Evolutionary conservation across 768 basidiomycete genomes (phyloP), one percentile per base, ranked within the genome.

Genomic region (Leucogyrophana mollusca): DNA sequence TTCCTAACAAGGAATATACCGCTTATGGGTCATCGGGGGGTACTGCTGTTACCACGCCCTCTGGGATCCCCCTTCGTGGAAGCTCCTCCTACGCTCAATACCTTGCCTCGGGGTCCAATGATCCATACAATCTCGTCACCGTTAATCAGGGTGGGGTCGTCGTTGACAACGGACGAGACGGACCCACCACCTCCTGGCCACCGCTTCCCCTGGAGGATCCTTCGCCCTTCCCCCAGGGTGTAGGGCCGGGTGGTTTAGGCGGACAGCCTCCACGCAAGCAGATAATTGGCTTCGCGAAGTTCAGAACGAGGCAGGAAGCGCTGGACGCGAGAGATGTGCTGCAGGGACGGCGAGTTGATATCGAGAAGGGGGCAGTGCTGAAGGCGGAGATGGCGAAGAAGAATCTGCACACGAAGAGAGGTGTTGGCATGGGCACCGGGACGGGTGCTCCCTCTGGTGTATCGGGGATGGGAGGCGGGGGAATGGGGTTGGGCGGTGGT

Each of bases 371-470:
- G 11, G 84, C 90, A 1, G 86, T 94, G 2, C 66, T 99, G 32
- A 98, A 97, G 66, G 96, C 95, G 17, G 96, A 98, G 70, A 97
- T 99, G 94, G 96, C 96, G 16, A 98, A 98, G 82, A 99, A 99
- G 79, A 98, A 99, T 60, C 68, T 99, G 32, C 95, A 99, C 60
- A 95, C 94, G 16, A 96, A 95, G 72, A 76, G 91, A 32, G 89
- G 89, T 2, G 84, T 92, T 18, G 90, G 90, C n/a, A 81, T 82
- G 4, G 72, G 82, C 16, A 71, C 71, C 27, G 71, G 67, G 9
- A 56, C 54, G 8, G 50, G 46, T 18, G 52, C 62, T 10, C 58
- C 56, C 27, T 52, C 61, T 46, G 66, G 66, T 36, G 48, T 49
- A 40, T 49, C 57, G 46, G 45, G 62, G 39, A 55, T 62, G 49